Percentiles rank a stretch among this genome's conserved stretches.
Evolutionary conservation across 192 early-diverging fungal genomes (phyloP).

Genomic region (Umbelopsis vinacea): DNA sequence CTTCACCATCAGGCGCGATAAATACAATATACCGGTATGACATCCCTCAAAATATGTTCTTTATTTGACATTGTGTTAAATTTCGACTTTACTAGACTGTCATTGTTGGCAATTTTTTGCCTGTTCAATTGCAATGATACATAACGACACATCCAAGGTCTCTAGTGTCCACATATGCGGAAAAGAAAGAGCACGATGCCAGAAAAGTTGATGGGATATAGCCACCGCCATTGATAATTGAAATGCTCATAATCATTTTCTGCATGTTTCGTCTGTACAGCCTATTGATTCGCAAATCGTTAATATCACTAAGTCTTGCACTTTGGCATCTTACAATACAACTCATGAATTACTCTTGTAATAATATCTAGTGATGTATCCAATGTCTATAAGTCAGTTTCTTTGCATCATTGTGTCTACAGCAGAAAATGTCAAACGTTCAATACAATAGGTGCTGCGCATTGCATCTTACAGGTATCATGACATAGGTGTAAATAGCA

Average conservation of each 20-base stretch:
- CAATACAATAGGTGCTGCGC: too few relatives aligned
- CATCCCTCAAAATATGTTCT: not conserved
- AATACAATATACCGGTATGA: constrained; percentile 84
- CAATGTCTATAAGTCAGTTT: too few relatives aligned
- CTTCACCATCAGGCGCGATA: constrained; percentile 94
- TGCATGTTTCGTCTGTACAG: constrained; percentile 16
- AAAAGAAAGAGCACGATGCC: not conserved
- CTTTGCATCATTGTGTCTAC: too few relatives aligned
- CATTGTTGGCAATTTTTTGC: constrained; percentile 76
- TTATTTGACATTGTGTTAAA: constrained; percentile 11
- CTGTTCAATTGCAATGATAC: constrained; percentile 49
- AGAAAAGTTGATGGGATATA: not conserved
- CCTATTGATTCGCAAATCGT: constrained; percentile 9
- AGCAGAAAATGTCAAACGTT: too few relatives aligned
- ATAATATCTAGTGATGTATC: not conserved
- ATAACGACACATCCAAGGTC: not conserved
- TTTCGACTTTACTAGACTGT: constrained; percentile 38
- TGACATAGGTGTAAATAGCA: too few relatives aligned
- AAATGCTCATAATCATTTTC: constrained; percentile 7
- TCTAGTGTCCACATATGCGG: not conserved
- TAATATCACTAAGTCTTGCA: constrained; percentile 4
- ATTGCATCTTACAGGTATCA: too few relatives aligned
- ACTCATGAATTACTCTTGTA: constrained; percentile 11
- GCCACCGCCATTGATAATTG: not conserved
- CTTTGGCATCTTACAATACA: not conserved